phyloP scores from a whole-genome alignment of 257 asterid genomes.

The Henckelia pumila region DNA sequence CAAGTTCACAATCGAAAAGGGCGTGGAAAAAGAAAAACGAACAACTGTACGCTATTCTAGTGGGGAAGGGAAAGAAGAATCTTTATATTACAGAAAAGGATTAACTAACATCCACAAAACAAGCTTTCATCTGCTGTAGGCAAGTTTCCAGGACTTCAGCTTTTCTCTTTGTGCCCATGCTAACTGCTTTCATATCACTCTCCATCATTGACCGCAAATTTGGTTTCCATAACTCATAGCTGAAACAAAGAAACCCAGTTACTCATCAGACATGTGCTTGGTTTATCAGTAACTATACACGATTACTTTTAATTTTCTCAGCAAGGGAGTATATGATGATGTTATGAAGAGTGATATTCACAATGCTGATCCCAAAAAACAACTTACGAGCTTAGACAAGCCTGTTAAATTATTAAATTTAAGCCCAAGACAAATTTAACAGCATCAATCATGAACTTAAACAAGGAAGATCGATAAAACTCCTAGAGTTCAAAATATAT shows the following conservation, averaged over 20 bases:
- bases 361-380: constrained; percentile 19
- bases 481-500: too few relatives aligned
- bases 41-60: constrained; percentile 10
- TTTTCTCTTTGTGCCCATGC: constrained; percentile 77
- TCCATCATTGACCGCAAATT: constrained; percentile 93
- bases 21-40: constrained; percentile 13
- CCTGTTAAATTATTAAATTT: constrained; percentile 10
- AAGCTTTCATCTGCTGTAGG: constrained; percentile 84
- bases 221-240: constrained; percentile 97
- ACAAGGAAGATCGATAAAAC: constrained; percentile 10
- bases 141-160: constrained; percentile 82
- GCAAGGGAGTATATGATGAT: constrained; percentile 18
- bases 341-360: constrained; percentile 2
- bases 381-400: constrained; percentile 14
- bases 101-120: constrained; percentile 83
- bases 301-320: constrained; percentile 14
- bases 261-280: constrained; percentile 8
- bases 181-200: constrained; percentile 85
- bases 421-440: constrained; percentile 15
- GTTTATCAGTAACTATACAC: constrained; percentile 10
- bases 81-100: constrained; percentile 13
- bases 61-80: constrained; percentile 13
- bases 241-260: constrained; percentile 29
- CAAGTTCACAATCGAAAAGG: constrained; percentile 23
- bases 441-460: constrained; percentile 10